Evolutionary conservation across 352 stramenopile species (phyloP), one percentile per base, ranked within the genome.

Genomic region (Globisporangium takayamanum): DNA sequence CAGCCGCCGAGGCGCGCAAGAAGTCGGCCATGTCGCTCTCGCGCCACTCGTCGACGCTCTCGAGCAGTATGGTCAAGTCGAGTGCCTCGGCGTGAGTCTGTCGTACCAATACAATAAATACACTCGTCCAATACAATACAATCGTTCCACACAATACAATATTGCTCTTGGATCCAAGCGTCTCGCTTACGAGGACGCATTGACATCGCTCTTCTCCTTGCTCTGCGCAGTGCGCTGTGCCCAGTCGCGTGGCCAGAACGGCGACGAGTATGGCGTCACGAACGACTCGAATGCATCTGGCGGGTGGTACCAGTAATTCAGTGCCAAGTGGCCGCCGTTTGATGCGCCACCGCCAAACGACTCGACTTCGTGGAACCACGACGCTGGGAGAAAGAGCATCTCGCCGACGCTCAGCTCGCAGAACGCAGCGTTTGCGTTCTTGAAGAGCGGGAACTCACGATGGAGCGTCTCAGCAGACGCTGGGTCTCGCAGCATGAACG

Each of bases 361-460:
- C 58, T 88, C 88, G 11, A 99, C 97, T 63, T 98, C 92, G 68
- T 99, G 97, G 69, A 99, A 99, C 96, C 96, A 99, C 10, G 91
- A 96, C 15, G 95, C 94, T 41, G 97, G 97, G 22, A 99, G 76
- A 61, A 98, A 99, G 14, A 99, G 72, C 73, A 98, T 98, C 50
- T 99, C 80, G n/a, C 96, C 96, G 20, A 76, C 87, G 39, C 84
- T 63, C 25, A 99, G 59, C 44, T 96, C 77, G 52, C 81, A 90
- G 47, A 84, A 85, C 2, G 80, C 78, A 12, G 63, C 70, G 39
- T 81, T 89, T 15, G 80, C 81, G 26, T 76, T 39, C 16, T 48
- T 55, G 44, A 93, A 93, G 2, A 66, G 65, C 5, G 81, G 81
- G 57, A 88, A 93, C 48, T 91, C 67, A 0, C 39, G 37, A 22